These are phyloP conservation scores for Paecilomyces formosus DNA, from an alignment of 2,329 filamentous ascomycete genomes.

Conservation along the genomic window DNA sequence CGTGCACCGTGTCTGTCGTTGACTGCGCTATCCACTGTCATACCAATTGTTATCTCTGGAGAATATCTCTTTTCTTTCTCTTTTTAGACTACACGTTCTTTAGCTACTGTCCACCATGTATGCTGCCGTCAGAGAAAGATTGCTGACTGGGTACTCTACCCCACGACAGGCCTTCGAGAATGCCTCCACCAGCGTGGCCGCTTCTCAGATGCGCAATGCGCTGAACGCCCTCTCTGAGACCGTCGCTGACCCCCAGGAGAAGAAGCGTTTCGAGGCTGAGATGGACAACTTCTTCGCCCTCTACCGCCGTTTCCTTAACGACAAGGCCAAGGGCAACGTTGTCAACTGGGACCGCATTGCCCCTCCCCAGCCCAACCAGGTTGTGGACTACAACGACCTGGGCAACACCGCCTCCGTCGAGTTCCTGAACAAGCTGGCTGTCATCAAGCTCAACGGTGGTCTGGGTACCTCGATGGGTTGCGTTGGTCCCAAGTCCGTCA, in stretches of 20 bases:
- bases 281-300: constrained; percentile 99
- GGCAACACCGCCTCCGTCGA: constrained; percentile 83
- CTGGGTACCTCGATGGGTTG: constrained; percentile 99
- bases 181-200: constrained; percentile 95
- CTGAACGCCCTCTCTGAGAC: constrained; percentile 88
- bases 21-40: background rate
- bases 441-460: constrained; percentile 98
- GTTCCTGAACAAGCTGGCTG: constrained; percentile 94
- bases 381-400: constrained; percentile 88
- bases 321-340: constrained; percentile 95
- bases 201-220: constrained; percentile 97
- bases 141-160: background rate
- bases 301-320: constrained; percentile 96
- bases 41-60: background rate
- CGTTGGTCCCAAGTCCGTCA: constrained; percentile 98
- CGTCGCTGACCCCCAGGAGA: constrained; percentile 67
- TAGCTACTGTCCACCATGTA: background rate
- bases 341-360: constrained; percentile 97
- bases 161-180: constrained; percentile 87
- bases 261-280: constrained; percentile 89
- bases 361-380: constrained; percentile 85
- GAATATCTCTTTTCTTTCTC: background rate
- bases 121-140: background rate
- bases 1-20: background rate
- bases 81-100: background rate